Evolutionary conservation across 164 flowering plant species (phyloP).

Genomic region (Vitis rotundifolia): DNA sequence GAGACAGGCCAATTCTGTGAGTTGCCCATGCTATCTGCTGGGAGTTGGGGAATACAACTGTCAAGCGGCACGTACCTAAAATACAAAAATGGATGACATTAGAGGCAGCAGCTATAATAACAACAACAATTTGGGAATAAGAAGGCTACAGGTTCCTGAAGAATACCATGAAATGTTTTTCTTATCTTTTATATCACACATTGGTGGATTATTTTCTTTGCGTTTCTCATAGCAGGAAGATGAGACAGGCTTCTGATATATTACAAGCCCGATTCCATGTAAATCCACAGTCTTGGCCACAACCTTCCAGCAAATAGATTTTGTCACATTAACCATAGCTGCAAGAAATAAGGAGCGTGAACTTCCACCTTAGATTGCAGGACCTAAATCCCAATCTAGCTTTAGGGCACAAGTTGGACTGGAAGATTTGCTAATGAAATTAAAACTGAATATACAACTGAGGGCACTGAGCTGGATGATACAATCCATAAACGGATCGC

Average conservation of each 20-base stretch:
- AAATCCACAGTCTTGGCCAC: conserved; percentile 57
- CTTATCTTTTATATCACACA: conserved; percentile 52
- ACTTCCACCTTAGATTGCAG: neutral
- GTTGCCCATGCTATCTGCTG: conserved; percentile 22
- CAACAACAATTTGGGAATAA: neutral
- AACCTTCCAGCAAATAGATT: conserved; percentile 83
- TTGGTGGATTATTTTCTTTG: conserved; percentile 52
- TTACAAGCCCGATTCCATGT: conserved; percentile 74
- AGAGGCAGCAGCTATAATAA: neutral
- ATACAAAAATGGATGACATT: conserved; percentile 2
- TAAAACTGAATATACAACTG: too few relatives aligned
- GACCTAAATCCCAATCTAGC: neutral
- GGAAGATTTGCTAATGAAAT: too few relatives aligned
- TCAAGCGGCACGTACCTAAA: conserved; percentile 76
- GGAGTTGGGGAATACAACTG: conserved; percentile 62
- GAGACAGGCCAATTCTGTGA: conserved; percentile 60
- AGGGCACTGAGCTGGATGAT: too few relatives aligned
- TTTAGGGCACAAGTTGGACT: too few relatives aligned
- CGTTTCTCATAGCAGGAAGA: conserved; percentile 68
- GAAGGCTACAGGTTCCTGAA: neutral
- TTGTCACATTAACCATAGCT: conserved; percentile 85
- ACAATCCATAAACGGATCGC: too few relatives aligned
- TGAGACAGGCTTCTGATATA: conserved; percentile 85
- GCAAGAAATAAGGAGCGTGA: conserved; percentile 31
- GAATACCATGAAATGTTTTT: conserved; percentile 64